Evolutionary conservation across 345 rosid genomes (phyloP).

Genomic region (Pistacia atlantica): DNA sequence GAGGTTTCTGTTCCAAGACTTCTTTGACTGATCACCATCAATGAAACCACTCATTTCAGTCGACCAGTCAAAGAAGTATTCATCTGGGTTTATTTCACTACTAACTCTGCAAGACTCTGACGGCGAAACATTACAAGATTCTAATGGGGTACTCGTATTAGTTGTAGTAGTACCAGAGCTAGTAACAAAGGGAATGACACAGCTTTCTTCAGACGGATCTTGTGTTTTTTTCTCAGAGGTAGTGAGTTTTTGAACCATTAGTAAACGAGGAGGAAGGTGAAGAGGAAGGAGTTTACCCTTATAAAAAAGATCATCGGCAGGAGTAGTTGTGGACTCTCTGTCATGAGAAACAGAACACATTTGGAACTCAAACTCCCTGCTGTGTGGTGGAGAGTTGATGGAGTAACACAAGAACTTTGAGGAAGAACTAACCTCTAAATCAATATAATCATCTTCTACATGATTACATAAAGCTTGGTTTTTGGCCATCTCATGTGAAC

Average conservation of each 20-base stretch:
- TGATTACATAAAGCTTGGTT: slow-evolving; percentile 29
- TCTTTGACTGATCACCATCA: slow-evolving; percentile 31
- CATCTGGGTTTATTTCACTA: slow-evolving; percentile 55
- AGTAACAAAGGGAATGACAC: slow-evolving; percentile 23
- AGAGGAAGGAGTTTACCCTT: slow-evolving; percentile 97
- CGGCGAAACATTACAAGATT: slow-evolving; percentile 50
- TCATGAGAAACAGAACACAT: slow-evolving; percentile 51
- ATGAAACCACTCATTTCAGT: slow-evolving; percentile 49
- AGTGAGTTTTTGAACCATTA: slow-evolving; percentile 69
- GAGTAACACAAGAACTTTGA: slow-evolving; percentile 50
- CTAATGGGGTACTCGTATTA: slow-evolving; percentile 25
- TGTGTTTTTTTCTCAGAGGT: slow-evolving; percentile 4
- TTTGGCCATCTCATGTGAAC: slow-evolving; percentile 28
- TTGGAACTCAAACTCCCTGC: slow-evolving; percentile 85
- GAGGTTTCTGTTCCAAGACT: slow-evolving; percentile 49
- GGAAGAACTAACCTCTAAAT: slow-evolving; percentile 64
- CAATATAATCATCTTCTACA: slow-evolving; percentile 71
- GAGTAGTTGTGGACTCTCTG: slow-evolving; percentile 41
- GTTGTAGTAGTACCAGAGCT: slow-evolving; percentile 15
- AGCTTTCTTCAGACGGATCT: slow-evolving; percentile 31
- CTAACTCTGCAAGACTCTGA: slow-evolving; percentile 62
- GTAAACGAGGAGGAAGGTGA: slow-evolving; percentile 77
- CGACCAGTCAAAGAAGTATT: slow-evolving; percentile 63
- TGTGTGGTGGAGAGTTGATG: slow-evolving; percentile 60
- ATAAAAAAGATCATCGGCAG: slow-evolving; percentile 97